phyloP scores from a whole-genome alignment of 306 rosid genomes.

The Fagus sylvatica region DNA sequence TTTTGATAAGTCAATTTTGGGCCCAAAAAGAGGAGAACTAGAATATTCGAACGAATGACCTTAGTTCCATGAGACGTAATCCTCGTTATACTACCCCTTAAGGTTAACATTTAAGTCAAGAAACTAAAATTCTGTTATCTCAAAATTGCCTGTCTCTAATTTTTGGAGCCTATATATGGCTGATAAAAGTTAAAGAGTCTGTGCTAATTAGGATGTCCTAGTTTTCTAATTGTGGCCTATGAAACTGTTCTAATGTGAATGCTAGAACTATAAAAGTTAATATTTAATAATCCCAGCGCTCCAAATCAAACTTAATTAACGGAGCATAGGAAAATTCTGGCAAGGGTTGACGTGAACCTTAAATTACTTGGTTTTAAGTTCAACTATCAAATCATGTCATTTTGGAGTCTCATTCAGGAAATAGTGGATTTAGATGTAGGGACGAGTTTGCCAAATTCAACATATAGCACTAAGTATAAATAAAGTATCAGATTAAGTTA shows the following conservation, averaged over 20 bases:
- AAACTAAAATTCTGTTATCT: too few species aligned
- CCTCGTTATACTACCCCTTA: too few species aligned
- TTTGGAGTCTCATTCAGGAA: not conserved
- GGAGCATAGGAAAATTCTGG: not conserved
- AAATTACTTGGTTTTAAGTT: not conserved
- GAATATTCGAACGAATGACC: too few species aligned
- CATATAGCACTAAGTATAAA: constrained; percentile 9
- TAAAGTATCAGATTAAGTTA: constrained; percentile 9
- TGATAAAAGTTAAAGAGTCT: not conserved
- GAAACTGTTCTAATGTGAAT: not conserved
- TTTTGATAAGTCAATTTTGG: too few species aligned
- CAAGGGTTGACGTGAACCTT: not conserved
- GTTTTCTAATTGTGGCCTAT: not conserved
- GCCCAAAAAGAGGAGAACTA: too few species aligned
- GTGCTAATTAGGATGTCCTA: not conserved
- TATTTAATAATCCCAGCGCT: too few species aligned
- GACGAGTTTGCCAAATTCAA: not conserved
- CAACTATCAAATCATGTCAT: not conserved
- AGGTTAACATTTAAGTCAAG: too few species aligned
- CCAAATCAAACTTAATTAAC: not conserved
- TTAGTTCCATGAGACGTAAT: too few species aligned
- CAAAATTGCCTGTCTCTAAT: too few species aligned
- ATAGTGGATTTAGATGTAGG: not conserved
- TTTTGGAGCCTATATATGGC: too few species aligned
- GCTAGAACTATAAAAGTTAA: not conserved